Base-by-base conservation (phyloP, 176 grass and related monocot species). In the Chloris gayana region DNA sequence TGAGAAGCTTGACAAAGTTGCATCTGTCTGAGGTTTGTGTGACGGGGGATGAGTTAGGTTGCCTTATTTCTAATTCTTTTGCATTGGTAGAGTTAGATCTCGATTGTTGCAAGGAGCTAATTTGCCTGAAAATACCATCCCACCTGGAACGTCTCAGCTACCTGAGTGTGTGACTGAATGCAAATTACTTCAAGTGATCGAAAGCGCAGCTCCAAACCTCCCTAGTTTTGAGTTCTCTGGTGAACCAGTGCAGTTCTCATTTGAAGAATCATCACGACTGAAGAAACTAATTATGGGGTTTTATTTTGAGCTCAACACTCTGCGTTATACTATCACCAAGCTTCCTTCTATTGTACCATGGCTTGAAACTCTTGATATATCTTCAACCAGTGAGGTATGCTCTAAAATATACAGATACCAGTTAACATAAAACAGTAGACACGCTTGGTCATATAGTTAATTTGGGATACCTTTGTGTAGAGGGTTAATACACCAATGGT, bases 61-160 rank as follows among this genome's bases (percentile, higher is more conserved):
- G 10, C 13, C n/a, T 60, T 60, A 26, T 60, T 27, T 60, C 24
- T 4, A 29, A 29, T 10, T 74, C 31, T 37, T 56, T 74, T 57
- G 30, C 49, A 56, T 57, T 74, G 21, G 50, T 35, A 19, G 9
- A 24, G 4, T 57, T 74, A 50, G 2, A 24, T 56, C 21, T 57
- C 9, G 0, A 0, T 0, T 24, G 0, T 15, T 74, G 72, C 33
- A 0, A 0, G 5, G 51, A 74, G 5, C 21, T 74, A 15, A 26
- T 38, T 6, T 58, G 11, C 72, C 72, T 74, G 21, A 74, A 74
- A 30, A 57, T 74, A 74, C 72, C 72, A 58, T 74, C 25, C 32
- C 22, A 18, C 1, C 72, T 74, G n/a, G 32, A 58, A 6, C 22
- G 12, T 12, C 32, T 57, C 11, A 37, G 50, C 72, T 58, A 0